Percentiles rank a stretch among this genome's conserved stretches.
These are phyloP conservation scores for Aspergillus aculeatinus DNA, from an alignment of 2,329 filamentous ascomycete species.

Conservation along the genomic window DNA sequence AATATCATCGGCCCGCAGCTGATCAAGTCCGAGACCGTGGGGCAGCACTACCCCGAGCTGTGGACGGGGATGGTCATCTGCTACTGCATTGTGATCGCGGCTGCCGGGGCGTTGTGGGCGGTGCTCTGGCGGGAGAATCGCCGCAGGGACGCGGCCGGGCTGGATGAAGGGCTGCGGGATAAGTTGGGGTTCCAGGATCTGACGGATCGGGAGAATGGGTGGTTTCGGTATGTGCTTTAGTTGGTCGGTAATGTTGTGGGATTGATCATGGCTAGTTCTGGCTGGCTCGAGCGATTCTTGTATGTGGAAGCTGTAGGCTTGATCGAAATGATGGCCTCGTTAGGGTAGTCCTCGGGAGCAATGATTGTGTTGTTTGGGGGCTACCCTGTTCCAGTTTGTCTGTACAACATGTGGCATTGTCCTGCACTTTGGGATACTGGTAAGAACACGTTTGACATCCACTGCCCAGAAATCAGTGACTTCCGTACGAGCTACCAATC, in stretches of 20 bases:
- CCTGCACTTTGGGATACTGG: no score
- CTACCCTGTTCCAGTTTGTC: no score
- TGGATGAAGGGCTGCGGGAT: slow-evolving; percentile 62
- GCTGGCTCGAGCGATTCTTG: no score
- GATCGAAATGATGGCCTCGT: no score
- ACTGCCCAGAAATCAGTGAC: no score
- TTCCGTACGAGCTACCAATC: no score
- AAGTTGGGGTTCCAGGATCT: slow-evolving; percentile 66
- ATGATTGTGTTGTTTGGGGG: no score
- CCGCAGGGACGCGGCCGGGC: slow-evolving; percentile 47
- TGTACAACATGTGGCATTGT: no score
- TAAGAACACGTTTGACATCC: no score
- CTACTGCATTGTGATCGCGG: slow-evolving; percentile 66
- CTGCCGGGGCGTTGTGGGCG: slow-evolving; percentile 57
- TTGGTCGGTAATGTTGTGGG: neutral
- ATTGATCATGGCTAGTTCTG: no score
- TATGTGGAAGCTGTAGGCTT: no score
- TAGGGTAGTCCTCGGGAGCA: no score
- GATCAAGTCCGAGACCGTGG: slow-evolving; percentile 65
- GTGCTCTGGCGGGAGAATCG: slow-evolving; percentile 62
- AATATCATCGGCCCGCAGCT: slow-evolving; percentile 76
- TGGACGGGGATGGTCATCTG: slow-evolving; percentile 69
- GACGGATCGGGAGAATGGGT: slow-evolving; percentile 67
- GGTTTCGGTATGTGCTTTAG: slow-evolving; percentile 62
- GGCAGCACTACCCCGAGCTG: slow-evolving; percentile 66